Evolutionary conservation across 495 filamentous ascomycete genomes (phyloP), one percentile per base, ranked within the genome.

Genomic region (Arthonia radiata): DNA sequence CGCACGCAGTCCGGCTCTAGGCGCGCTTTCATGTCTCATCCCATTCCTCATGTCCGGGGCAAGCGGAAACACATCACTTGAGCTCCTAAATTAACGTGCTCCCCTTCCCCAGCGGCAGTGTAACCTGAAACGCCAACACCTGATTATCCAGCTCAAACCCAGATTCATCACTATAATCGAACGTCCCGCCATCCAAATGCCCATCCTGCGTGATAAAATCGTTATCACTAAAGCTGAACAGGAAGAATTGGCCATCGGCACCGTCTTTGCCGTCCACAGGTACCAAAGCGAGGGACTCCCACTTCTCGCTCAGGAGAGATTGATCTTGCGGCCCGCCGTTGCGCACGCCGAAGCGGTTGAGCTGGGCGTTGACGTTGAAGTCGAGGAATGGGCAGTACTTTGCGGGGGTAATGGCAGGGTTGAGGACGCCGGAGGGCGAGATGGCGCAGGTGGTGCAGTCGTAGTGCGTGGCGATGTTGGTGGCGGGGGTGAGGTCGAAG

Each of bases 141-240:
- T 82, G 77, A 30, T 52, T 74, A 27, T 76, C 60, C 12, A 86
- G 38, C 29, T 58, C 59, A 25, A 49, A 69, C 0, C 73, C 73
- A 10, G 55, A 68, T 0, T 36, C 49, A 38, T 86, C 75, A 5
- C 49, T 38, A 38, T 69, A 82, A 12, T 43, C 44, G 17, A 63
- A 51, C 31, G 50, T 53, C 10, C 74, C 77, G 33, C 53, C 54
- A 34, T 78, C 62, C 44, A 72, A 57, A 31, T 54, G 55, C 2
- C 68, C 74, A 49, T 80, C 53, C 43, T 80, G 67, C 3, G 74
- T 81, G 25, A 81, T 67, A 35, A 80, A 79, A 43, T 82, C 74
- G 44, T 86, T 79, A 37, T 82, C 76, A 34, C 59, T 69, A 17
- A 75, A 41, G 17, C 57, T 61, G 34, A 81, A 61, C 29, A 80